Conservation (phyloP, 805 yeast species). For the Saccharomycopsis oosterbeekiorum region DNA sequence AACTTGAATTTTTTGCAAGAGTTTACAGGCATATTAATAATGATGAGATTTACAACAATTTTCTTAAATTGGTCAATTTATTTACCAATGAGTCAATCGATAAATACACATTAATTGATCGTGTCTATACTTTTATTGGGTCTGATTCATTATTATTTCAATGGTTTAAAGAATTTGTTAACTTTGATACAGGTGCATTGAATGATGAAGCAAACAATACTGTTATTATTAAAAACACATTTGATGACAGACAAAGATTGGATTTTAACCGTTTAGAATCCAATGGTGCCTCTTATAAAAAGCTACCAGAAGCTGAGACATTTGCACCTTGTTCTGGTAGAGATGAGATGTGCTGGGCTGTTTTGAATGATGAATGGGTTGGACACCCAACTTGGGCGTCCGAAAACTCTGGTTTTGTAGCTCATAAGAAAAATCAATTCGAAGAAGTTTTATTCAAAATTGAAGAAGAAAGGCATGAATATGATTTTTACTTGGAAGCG, state of each 20-base stretch:
- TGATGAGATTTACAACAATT: slow-evolving; percentile 86
- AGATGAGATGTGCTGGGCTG: slow-evolving; percentile 99
- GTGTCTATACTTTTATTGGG: slow-evolving; percentile 81
- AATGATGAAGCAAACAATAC: slow-evolving; percentile 78
- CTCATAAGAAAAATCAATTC: slow-evolving; percentile 96
- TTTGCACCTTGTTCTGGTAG: slow-evolving; percentile 88
- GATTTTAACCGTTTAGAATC: slow-evolving; percentile 88
- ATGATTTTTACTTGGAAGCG: slow-evolving; percentile 91
- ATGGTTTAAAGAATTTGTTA: slow-evolving; percentile 92
- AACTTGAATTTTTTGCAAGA: slow-evolving; percentile 82
- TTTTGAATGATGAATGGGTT: slow-evolving; percentile 96
- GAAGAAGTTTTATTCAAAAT: slow-evolving; percentile 92
- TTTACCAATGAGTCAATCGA: slow-evolving; percentile 87
- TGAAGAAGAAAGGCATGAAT: slow-evolving; percentile 97
- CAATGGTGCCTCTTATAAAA: slow-evolving; percentile 72
- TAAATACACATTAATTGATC: slow-evolving; percentile 66
- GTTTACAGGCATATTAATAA: slow-evolving; percentile 70
- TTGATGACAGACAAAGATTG: slow-evolving; percentile 63
- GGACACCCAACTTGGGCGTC: slow-evolving; percentile 99
- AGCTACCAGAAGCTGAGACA: slow-evolving; percentile 70
- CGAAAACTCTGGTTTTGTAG: slow-evolving; percentile 96
- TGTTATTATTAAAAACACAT: slow-evolving; percentile 64
- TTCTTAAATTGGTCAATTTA: slow-evolving; percentile 75
- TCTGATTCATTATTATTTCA: slow-evolving; percentile 65
- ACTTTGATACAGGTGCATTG: slow-evolving; percentile 31